Evolutionary conservation across 768 basidiomycete species (phyloP).

Genomic region (Suillus subaureus): DNA sequence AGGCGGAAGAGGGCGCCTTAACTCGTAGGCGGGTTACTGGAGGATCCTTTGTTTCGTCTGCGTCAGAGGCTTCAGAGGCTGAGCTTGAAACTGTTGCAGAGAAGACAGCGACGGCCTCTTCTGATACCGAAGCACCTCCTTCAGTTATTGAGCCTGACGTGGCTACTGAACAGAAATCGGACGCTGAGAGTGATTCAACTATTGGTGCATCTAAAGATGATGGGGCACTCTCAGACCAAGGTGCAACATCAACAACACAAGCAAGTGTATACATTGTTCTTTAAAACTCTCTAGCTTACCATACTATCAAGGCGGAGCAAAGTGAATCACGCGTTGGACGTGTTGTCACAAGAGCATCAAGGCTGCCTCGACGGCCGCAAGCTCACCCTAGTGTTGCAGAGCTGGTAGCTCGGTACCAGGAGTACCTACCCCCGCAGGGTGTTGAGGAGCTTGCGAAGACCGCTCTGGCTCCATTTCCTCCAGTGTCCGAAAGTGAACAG

Average conservation of each 20-base stretch:
- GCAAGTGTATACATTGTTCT: conserved; percentile 25
- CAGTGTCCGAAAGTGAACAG: conserved; percentile 82
- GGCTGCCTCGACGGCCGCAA: conserved; percentile 60
- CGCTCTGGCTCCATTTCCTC: conserved; percentile 59
- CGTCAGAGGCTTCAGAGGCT: conserved; percentile 70
- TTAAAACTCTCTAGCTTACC: conserved; percentile 12
- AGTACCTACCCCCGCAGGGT: conserved; percentile 71
- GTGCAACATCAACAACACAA: conserved; percentile 21
- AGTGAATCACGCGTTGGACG: conserved; percentile 18
- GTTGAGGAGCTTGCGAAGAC: conserved; percentile 73
- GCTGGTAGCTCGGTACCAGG: conserved; percentile 80
- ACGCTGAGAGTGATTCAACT: conserved; percentile 82
- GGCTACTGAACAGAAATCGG: conserved; percentile 44
- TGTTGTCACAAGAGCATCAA: conserved; percentile 46
- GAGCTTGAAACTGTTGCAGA: conserved; percentile 42
- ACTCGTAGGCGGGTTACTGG: conserved; percentile 50
- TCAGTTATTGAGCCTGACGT: conserved; percentile 12
- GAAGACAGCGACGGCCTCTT: conserved; percentile 18
- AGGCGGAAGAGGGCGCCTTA: conserved; percentile 63
- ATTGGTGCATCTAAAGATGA: conserved; percentile 58
- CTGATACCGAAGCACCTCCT: conserved; percentile 20
- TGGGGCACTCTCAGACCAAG: conserved; percentile 18
- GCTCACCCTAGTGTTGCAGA: conserved; percentile 78
- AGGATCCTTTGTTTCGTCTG: conserved; percentile 66
- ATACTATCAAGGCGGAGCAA: conserved; percentile 25